Evolutionary conservation across 352 stramenopile genomes (phyloP).

Genomic region (Pythium sukuiense): DNA sequence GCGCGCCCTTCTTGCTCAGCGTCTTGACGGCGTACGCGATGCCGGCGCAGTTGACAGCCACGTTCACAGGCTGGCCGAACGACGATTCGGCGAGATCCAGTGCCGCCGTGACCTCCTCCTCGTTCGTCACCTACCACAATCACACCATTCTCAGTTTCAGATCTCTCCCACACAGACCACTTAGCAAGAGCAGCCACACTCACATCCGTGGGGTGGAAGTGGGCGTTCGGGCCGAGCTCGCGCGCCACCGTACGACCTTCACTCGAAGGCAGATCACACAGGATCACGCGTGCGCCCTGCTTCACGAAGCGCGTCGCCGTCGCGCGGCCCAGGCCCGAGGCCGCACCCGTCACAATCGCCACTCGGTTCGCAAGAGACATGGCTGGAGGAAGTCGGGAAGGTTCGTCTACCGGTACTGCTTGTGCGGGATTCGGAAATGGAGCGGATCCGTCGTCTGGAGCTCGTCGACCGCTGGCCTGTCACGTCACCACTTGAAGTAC

Average conservation of each 20-base stretch:
- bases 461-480: constrained; percentile 14
- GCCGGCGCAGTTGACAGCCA: constrained; percentile 95
- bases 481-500: constrained; percentile 29
- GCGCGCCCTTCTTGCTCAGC: constrained; percentile 90
- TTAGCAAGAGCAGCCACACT: constrained; percentile 2
- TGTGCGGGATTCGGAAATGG: neutral
- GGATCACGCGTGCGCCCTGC: constrained; percentile 88
- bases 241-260: constrained; percentile 77
- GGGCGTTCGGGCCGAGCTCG: constrained; percentile 73
- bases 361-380: constrained; percentile 71
- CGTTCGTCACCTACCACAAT: constrained; percentile 82
- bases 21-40: constrained; percentile 93
- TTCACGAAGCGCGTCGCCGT: constrained; percentile 90
- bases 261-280: constrained; percentile 90
- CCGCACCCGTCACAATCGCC: constrained; percentile 91
- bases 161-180: neutral
- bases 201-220: constrained; percentile 83
- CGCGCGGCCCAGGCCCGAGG: constrained; percentile 92
- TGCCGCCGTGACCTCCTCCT: constrained; percentile 87
- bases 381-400: neutral
- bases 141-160: neutral
- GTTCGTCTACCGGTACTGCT: neutral
- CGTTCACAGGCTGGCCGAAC: constrained; percentile 93
- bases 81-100: constrained; percentile 90
- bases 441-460: constrained; percentile 5